Conservation (phyloP, 208 protist species). For the Trypanosomatidae sp. region DNA sequence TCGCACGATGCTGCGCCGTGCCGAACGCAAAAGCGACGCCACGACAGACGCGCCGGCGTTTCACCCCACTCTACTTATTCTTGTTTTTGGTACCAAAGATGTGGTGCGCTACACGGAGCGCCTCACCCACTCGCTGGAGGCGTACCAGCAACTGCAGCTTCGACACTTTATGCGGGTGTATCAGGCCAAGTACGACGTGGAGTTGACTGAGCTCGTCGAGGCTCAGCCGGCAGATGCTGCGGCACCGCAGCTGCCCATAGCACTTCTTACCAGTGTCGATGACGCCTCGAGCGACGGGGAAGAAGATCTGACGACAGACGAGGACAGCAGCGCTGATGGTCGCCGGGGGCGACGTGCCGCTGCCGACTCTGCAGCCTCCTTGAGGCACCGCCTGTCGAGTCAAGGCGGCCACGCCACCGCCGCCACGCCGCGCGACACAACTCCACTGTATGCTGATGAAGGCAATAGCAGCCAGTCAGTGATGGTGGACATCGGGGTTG, state of each 20-base stretch:
- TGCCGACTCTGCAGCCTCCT: background rate
- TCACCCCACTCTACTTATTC: constrained; percentile 36
- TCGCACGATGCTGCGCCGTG: constrained; percentile 21
- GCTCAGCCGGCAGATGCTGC: background rate
- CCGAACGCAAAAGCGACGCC: background rate
- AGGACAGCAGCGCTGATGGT: background rate
- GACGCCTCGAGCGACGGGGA: constrained; percentile 20
- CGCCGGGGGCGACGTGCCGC: background rate
- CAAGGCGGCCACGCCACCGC: background rate
- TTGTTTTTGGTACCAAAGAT: constrained; percentile 36
- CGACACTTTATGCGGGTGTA: constrained; percentile 59
- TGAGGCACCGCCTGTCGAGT: background rate
- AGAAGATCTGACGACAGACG: background rate
- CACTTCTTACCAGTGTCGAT: background rate
- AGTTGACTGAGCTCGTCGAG: constrained; percentile 15
- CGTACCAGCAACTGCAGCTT: constrained; percentile 63
- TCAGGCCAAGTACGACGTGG: constrained; percentile 43
- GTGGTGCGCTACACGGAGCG: constrained; percentile 58
- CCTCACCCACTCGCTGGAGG: constrained; percentile 46
- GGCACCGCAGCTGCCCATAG: background rate
- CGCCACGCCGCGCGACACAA: background rate
- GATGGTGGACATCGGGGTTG: constrained; percentile 3
- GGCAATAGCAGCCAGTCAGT: background rate
- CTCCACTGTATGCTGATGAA: constrained; percentile 5
- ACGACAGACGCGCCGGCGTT: background rate